Evolutionary conservation across 257 asterid genomes (phyloP), one percentile per base, ranked within the genome.

Genomic region (Solanum bulbocastanum): DNA sequence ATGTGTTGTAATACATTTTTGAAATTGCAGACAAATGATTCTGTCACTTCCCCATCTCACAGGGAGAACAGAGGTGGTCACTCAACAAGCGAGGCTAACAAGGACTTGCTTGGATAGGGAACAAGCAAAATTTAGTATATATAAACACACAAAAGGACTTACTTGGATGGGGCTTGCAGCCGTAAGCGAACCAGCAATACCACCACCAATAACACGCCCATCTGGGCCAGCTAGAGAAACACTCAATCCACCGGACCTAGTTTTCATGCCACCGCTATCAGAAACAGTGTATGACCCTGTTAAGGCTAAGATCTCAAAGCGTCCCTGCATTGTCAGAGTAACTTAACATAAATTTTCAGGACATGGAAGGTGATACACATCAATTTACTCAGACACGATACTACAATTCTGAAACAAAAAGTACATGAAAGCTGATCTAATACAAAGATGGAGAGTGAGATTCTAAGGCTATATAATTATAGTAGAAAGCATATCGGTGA

Each of bases 81-180:
- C 83, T 74, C 5, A 5, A 22, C 46, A 74, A 37, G 32, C 32
- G 3, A 74, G 10, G 33, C 33, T 37, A 44, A 74, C 32, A 22
- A 74, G 81, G 44, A 35, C 76, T 69, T 30, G 32, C 76, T 30
- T 69, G 76, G 68, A 56, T 56, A 37, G 14, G 27, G 23, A 83
- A 52, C 20, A 2, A 44, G 75, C 12, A 83, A 23, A 11, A 23
- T 10, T 75, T 30, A 13, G 7, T 62, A 23, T 40, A 76, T 20
- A 58, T 23, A 83, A 22, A 15, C 52, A 23, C 22, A 69, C 36
- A 42, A 68, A 32, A 56, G 62, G 86, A 52, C 86, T 56, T 44
- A 95, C 98, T 93, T 94, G 98, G 92, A 95, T 95, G 20, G 98
- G 99, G 88, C 90, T 94, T 79, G 99, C 98, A 35, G 99, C 99